phyloP scores from a whole-genome alignment of 108 stramenopile species.

The Hondaea fermentalgiana region DNA sequence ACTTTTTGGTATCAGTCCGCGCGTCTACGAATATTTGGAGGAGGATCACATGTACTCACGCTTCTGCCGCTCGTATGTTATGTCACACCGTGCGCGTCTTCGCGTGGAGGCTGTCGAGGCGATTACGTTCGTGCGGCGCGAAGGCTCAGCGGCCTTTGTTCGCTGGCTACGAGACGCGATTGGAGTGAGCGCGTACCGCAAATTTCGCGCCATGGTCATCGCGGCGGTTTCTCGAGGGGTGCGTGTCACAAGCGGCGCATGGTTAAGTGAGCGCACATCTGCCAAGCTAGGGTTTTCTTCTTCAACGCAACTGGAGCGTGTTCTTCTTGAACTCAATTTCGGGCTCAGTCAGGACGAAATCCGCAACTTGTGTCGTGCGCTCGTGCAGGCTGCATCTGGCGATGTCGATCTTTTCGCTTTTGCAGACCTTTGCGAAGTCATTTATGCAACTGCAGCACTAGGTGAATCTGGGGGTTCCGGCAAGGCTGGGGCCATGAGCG shows the following conservation, averaged over 20 bases:
- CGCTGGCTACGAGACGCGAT: background rate
- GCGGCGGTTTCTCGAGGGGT: background rate
- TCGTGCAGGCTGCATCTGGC: background rate
- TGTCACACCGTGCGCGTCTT: background rate
- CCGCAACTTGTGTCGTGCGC: background rate
- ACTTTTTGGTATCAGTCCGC: background rate
- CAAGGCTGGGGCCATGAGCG: too few relatives aligned
- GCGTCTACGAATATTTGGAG: background rate
- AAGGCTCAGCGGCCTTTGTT: background rate
- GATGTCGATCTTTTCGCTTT: background rate
- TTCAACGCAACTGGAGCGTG: background rate
- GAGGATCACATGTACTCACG: background rate
- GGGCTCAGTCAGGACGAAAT: background rate
- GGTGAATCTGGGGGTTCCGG: background rate
- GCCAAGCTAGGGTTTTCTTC: background rate
- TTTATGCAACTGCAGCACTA: background rate
- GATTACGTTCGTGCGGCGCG: background rate
- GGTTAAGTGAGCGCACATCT: background rate
- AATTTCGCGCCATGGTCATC: background rate
- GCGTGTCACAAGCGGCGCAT: background rate
- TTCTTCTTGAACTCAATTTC: background rate
- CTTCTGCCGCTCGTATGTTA: background rate
- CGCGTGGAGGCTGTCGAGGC: background rate
- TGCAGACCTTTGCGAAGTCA: background rate
- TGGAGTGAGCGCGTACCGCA: background rate